phyloP scores from a whole-genome alignment of 805 yeast genomes.

The Candida peoriensis region DNA sequence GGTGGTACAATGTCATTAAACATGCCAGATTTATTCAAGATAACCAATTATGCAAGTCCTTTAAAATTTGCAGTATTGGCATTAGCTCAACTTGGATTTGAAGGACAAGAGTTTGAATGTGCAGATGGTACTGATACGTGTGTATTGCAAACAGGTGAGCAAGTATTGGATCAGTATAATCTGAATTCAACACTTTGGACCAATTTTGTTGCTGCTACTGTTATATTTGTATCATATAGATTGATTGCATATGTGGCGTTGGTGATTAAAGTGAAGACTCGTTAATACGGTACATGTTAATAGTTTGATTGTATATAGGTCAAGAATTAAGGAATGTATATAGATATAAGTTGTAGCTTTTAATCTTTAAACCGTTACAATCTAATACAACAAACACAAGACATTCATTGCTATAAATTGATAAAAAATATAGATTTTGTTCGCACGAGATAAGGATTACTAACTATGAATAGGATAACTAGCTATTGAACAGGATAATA shows the following conservation, averaged over 20 bases:
- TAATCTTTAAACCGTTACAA: no score
- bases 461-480: no score
- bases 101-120: constrained; percentile 48
- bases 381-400: no score
- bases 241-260: constrained; percentile 7
- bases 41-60: constrained; percentile 67
- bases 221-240: constrained; percentile 14
- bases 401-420: no score
- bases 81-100: constrained; percentile 54
- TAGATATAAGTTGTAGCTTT: no score
- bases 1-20: constrained; percentile 74
- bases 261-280: background rate
- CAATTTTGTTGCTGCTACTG: constrained; percentile 15
- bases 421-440: no score
- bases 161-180: constrained; percentile 49
- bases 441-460: no score
- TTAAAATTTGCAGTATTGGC: constrained; percentile 62
- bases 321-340: no score
- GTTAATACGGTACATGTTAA: no score
- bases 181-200: constrained; percentile 24
- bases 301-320: no score
- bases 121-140: constrained; percentile 39
- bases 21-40: constrained; percentile 64
- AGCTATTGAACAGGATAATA: no score
- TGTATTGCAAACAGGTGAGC: constrained; percentile 45